phyloP scores from a whole-genome alignment of 345 rosid genomes.

The Diplotaxis tenuifolia region DNA sequence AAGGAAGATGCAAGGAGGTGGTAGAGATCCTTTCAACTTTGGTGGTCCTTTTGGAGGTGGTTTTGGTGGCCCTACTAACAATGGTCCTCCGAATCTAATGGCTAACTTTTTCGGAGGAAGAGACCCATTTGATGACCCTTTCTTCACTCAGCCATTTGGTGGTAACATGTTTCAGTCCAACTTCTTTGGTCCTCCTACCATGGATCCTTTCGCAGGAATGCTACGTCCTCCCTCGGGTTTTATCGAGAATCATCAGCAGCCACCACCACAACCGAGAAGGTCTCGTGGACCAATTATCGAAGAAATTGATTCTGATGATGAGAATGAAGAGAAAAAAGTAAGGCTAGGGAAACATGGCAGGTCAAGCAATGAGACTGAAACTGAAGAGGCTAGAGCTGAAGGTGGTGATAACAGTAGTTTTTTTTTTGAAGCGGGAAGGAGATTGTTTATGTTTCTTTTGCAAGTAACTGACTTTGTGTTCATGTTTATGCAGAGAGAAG shows the following conservation, averaged over 20 bases:
- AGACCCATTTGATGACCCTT: conserved; percentile 77
- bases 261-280: conserved; percentile 47
- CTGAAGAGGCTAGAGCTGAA: conserved; percentile 45
- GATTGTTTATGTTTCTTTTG: neutral
- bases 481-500: conserved; percentile 18
- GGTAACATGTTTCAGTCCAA: conserved; percentile 49
- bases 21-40: conserved; percentile 38
- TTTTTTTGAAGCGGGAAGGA: neutral
- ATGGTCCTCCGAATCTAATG: conserved; percentile 43
- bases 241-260: conserved; percentile 45
- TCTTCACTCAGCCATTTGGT: conserved; percentile 73
- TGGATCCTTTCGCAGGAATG: conserved; percentile 52
- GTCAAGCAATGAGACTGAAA: conserved; percentile 43
- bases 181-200: conserved; percentile 45
- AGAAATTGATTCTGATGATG: conserved; percentile 78
- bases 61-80: conserved; percentile 33
- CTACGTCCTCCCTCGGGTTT: conserved; percentile 40
- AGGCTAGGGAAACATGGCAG: conserved; percentile 63
- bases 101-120: conserved; percentile 68
- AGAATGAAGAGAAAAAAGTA: conserved; percentile 47
- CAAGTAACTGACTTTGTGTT: conserved; percentile 4
- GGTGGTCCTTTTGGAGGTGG: conserved; percentile 36
- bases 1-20: conserved; percentile 63
- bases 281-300: conserved; percentile 76
- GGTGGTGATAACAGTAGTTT: conserved; percentile 36